Conservation (phyloP, 768 basidiomycete genomes). For the Collybia nuda region DNA sequence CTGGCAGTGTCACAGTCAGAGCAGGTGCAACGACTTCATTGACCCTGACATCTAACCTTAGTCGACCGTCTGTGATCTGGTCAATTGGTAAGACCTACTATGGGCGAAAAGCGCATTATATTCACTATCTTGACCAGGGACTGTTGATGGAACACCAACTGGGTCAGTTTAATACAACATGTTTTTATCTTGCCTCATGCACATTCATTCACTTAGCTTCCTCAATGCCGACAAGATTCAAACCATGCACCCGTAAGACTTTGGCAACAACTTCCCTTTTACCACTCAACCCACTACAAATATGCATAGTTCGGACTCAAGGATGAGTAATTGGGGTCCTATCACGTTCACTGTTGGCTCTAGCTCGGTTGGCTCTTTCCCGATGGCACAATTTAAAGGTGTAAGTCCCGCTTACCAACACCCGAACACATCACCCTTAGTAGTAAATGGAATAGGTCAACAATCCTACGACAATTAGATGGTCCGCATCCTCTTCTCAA, state of each 20-base stretch:
- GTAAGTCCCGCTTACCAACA: conserved; percentile 16
- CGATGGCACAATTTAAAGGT: conserved; percentile 49
- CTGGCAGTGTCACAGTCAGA: conserved; percentile 38
- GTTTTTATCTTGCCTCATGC: neutral
- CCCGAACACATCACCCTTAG: neutral
- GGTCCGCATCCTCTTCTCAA: conserved; percentile 41
- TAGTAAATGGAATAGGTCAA: conserved; percentile 27
- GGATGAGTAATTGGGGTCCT: conserved; percentile 49
- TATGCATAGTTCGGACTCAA: conserved; percentile 35
- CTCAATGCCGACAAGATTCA: conserved; percentile 50
- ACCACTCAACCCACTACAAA: neutral
- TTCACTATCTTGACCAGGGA: conserved; percentile 23
- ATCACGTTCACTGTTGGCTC: conserved; percentile 44
- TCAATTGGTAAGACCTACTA: conserved; percentile 32
- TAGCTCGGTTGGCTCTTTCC: conserved; percentile 37
- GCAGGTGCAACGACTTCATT: conserved; percentile 37
- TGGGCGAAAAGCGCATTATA: neutral
- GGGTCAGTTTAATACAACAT: conserved; percentile 23
- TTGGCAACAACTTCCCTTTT: neutral
- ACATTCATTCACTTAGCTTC: conserved; percentile 26
- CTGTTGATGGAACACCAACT: conserved; percentile 43
- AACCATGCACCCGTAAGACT: conserved; percentile 45
- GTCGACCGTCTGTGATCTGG: conserved; percentile 39
- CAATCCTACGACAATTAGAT: conserved; percentile 41
- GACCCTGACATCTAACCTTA: conserved; percentile 28